These are phyloP conservation scores for Aspergillus incahuasiensis DNA, from an alignment of 495 filamentous ascomycete genomes.

Conservation along the genomic window DNA sequence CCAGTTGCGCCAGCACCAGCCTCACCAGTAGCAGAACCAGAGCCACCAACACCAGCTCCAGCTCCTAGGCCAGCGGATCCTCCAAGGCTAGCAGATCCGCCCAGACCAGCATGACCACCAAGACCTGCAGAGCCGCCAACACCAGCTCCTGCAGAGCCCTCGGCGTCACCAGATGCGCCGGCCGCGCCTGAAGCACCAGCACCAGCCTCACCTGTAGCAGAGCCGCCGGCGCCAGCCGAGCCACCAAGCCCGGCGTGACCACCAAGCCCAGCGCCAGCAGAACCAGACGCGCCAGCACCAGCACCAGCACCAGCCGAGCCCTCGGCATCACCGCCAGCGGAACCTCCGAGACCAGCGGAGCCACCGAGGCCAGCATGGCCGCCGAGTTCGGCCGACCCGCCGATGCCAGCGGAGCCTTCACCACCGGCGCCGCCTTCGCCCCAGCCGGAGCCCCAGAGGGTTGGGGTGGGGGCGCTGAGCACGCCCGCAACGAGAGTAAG, in stretches of 20 bases:
- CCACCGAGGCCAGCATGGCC: neutral
- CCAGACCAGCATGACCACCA: no score
- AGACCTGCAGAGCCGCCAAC: no score
- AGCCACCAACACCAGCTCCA: no score
- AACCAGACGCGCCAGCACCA: neutral
- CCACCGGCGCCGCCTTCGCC: neutral
- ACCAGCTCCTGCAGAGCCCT: no score
- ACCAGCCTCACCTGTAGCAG: neutral
- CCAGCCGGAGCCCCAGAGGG: slow-evolving; percentile 10
- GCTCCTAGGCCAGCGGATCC: no score
- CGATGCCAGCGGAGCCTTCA: neutral
- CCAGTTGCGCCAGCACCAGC: neutral
- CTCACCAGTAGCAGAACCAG: no score
- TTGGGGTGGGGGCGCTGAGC: slow-evolving; percentile 26
- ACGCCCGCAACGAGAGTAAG: slow-evolving; percentile 21
- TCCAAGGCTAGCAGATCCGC: no score
- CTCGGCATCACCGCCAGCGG: neutral
- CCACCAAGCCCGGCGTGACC: no score
- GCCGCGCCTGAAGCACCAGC: neutral
- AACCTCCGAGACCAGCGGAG: neutral
- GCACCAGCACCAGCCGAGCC: neutral
- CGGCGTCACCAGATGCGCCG: no score
- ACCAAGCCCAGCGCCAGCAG: neutral
- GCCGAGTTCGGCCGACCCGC: neutral
- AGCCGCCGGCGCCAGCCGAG: no score